phyloP scores from a whole-genome alignment of 805 yeast genomes.

The Teunomyces panamensis region DNA sequence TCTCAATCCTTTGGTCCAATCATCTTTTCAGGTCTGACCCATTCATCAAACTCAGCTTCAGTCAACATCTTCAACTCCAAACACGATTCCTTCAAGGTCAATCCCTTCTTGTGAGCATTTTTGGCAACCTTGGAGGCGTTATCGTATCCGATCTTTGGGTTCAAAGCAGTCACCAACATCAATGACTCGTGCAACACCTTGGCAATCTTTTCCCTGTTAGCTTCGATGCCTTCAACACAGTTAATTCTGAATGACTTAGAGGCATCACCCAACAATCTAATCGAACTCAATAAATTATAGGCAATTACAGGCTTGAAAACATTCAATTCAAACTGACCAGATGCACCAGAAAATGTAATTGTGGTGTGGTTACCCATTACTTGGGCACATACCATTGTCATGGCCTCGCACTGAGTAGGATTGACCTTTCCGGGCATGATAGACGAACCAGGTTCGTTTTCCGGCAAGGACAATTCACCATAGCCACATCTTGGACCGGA shows the following conservation, averaged over 20 bases:
- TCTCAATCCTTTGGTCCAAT: conserved; percentile 32
- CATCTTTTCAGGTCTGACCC: conserved; percentile 42
- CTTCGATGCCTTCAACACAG: conserved; percentile 38
- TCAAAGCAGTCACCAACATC: conserved; percentile 41
- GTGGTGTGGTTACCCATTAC: conserved; percentile 40
- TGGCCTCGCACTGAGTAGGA: conserved; percentile 40
- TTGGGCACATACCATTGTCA: conserved; percentile 40
- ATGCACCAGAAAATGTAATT: conserved; percentile 38
- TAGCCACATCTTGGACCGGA: conserved; percentile 42
- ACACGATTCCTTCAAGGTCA: conserved; percentile 36
- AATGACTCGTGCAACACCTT: conserved; percentile 37
- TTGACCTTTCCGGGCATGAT: conserved; percentile 43
- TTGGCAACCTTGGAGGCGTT: conserved; percentile 40
- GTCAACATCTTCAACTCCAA: conserved; percentile 35
- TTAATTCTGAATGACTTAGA: conserved; percentile 31
- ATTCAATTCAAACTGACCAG: conserved; percentile 40
- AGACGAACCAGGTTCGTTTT: conserved; percentile 41
- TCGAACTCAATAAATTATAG: conserved; percentile 32
- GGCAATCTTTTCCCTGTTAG: conserved; percentile 35
- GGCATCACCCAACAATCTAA: conserved; percentile 35
- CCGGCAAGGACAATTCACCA: conserved; percentile 39
- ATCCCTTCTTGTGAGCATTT: conserved; percentile 40
- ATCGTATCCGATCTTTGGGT: conserved; percentile 41
- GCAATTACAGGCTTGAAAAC: conserved; percentile 42
- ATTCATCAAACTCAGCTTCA: conserved; percentile 33